phyloP scores from a whole-genome alignment of 305 asterid species.

The Euphrasia arctica region DNA sequence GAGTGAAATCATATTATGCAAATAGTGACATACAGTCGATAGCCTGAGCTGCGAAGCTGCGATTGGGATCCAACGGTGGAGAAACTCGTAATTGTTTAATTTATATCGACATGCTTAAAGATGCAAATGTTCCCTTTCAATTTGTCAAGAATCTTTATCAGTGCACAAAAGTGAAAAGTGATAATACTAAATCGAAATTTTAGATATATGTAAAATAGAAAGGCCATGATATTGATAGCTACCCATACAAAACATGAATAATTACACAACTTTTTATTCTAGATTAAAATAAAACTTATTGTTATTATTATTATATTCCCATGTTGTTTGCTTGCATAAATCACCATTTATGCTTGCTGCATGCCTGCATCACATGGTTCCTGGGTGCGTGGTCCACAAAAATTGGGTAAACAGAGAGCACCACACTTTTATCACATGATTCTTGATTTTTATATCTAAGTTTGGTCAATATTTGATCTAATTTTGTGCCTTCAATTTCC shows the following conservation, averaged over 20 bases:
- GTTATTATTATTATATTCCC: background rate
- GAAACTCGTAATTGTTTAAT: too few relatives aligned
- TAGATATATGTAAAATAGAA: background rate
- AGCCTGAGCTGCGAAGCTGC: too few relatives aligned
- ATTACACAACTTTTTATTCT: background rate
- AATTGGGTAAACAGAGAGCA: slow-evolving; percentile 22
- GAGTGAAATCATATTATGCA: too few relatives aligned
- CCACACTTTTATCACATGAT: slow-evolving; percentile 36
- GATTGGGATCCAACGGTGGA: too few relatives aligned
- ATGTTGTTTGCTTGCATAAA: slow-evolving; percentile 15
- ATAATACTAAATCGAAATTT: background rate
- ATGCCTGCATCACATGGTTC: slow-evolving; percentile 48
- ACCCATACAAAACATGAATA: background rate
- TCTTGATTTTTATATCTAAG: slow-evolving; percentile 21
- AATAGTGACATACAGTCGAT: too few relatives aligned
- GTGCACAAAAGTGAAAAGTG: background rate
- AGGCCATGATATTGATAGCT: background rate
- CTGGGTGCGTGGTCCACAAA: slow-evolving; percentile 33
- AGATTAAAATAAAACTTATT: background rate
- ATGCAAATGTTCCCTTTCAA: background rate
- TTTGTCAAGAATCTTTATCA: background rate
- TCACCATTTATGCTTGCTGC: slow-evolving; percentile 21
- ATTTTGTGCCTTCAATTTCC: too few relatives aligned
- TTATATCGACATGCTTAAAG: background rate
- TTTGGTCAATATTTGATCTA: too few relatives aligned